Conservation (phyloP, 129 eudicot species). For the Tagetes patula region DNA sequence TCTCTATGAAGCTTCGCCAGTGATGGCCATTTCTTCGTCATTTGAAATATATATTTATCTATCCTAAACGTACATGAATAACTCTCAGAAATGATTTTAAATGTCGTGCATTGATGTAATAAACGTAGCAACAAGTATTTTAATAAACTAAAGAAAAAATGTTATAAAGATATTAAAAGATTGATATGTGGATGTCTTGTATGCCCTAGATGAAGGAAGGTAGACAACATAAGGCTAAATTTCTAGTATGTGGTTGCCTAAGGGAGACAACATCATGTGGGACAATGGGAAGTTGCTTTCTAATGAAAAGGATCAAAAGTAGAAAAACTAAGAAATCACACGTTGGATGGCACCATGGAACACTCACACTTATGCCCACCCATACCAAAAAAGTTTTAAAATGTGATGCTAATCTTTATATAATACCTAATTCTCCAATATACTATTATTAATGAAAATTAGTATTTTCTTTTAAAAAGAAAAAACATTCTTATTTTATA, state of each 20-base stretch:
- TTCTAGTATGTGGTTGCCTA: slow-evolving; percentile 33
- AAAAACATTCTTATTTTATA: neutral
- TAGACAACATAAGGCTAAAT: slow-evolving; percentile 21
- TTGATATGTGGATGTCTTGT: neutral
- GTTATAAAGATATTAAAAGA: neutral
- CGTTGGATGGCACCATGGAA: slow-evolving; percentile 41
- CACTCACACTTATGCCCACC: slow-evolving; percentile 28
- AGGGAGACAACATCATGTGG: slow-evolving; percentile 38
- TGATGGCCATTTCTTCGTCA: no score
- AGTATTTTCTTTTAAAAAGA: neutral
- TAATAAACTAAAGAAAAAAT: neutral
- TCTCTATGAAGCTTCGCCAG: no score
- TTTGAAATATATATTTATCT: neutral
- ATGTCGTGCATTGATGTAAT: neutral
- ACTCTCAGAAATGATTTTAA: neutral
- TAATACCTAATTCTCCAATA: neutral
- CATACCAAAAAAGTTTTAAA: slow-evolving; percentile 14
- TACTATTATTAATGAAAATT: neutral
- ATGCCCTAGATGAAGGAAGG: slow-evolving; percentile 33
- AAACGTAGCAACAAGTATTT: neutral
- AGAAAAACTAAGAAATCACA: slow-evolving; percentile 36
- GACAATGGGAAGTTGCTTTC: slow-evolving; percentile 38
- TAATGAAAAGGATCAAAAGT: slow-evolving; percentile 39
- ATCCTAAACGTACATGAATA: neutral
- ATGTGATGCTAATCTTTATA: slow-evolving; percentile 3